Base-by-base conservation (phyloP, 345 rosid genomes). In the Leavenworthia alabamica region DNA sequence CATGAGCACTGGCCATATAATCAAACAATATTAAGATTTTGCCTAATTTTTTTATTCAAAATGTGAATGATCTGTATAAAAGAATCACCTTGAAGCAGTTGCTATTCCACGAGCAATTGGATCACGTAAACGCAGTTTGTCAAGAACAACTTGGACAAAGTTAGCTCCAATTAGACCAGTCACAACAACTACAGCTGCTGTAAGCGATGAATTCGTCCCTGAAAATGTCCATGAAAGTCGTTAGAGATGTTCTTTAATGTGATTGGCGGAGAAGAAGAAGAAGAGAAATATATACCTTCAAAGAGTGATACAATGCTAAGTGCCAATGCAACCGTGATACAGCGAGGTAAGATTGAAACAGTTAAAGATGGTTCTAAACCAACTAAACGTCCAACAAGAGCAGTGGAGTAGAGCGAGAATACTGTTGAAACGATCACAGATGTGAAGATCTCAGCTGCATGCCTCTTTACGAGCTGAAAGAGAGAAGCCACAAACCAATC, bases 81-180 rank as follows among this genome's bases (percentile, higher is more conserved):
- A n/a, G 35, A 39, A 9, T 28, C 73, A 88, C 95, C 98, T 91
- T 22, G 96, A 88, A 57, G 98, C 98, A 17, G 96, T 88, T 6
- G 96, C 98, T 58, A 86, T 83, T 60, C 96, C 98, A 13, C 92
- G 81, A 57, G 96, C 96, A 17, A 91, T 91, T 35, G 96, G 95
- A 75, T 88, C 96, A 7, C 81, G 83, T 7, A 91, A 71, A 55
- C 57, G 74, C 26, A 91, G 71, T 48, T 75, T 88, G 63, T 91
- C 92, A 28, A 91, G 92, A 51, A 73, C 72, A 55, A 84, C 81
- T 81, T 86, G 95, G 65, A 88, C 95, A 49, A 88, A 92, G 61
- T 92, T 92, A 65, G 98, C 92, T 57, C 95, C 90, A 45, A 84
- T 77, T n/a, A 88, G 80, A 72, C 98, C 96, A 29, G 95, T 86